These are phyloP conservation scores for Amanita fuliginea DNA, from an alignment of 768 basidiomycete genomes.

Conservation along the genomic window DNA sequence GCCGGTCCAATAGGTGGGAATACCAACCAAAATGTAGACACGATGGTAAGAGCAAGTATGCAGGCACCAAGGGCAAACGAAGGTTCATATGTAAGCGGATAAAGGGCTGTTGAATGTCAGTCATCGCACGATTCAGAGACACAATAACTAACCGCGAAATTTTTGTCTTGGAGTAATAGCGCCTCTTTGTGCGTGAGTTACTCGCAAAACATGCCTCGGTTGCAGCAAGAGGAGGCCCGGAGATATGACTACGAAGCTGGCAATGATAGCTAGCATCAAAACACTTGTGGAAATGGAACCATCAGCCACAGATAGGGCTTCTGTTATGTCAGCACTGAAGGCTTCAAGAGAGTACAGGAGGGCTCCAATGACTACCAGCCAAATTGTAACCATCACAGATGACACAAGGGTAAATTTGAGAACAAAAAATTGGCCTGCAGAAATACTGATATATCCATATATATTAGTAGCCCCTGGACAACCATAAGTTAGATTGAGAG, in stretches of 20 bases:
- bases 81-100: constrained; percentile 62
- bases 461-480: constrained; percentile 39
- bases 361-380: constrained; percentile 59
- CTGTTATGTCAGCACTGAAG: constrained; percentile 30
- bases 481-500: constrained; percentile 6
- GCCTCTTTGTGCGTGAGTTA: constrained; percentile 41
- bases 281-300: constrained; percentile 65
- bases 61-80: constrained; percentile 57
- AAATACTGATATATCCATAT: constrained; percentile 50
- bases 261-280: constrained; percentile 42
- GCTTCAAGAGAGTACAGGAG: constrained; percentile 57
- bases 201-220: constrained; percentile 48
- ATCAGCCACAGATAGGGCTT: constrained; percentile 41
- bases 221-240: constrained; percentile 70
- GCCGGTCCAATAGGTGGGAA: constrained; percentile 73
- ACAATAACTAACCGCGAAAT: constrained; percentile 50
- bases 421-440: constrained; percentile 44
- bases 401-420: constrained; percentile 60
- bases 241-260: constrained; percentile 57
- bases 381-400: constrained; percentile 40
- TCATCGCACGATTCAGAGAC: constrained; percentile 3
- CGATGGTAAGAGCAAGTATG: constrained; percentile 58
- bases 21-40: constrained; percentile 61
- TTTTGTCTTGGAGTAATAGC: constrained; percentile 69
- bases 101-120: constrained; percentile 35